Conservation (phyloP, 208 protist species). For the Leishmania tropica region DNA sequence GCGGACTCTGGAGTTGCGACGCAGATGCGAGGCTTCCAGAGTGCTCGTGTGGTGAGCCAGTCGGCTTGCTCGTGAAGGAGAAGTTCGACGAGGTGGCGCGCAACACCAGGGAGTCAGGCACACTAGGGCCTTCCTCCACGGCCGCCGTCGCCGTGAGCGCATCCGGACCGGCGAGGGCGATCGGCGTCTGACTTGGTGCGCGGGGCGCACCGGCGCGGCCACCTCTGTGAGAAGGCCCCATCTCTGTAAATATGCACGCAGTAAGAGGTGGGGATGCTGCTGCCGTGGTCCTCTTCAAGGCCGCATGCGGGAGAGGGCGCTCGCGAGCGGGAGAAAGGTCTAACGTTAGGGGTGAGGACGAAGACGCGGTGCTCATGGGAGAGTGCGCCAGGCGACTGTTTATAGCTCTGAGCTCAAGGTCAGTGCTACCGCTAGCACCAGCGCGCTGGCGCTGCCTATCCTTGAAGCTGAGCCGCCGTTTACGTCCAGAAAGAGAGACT, state of each 20-base stretch:
- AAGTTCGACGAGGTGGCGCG: not conserved
- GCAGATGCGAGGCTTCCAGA: not conserved
- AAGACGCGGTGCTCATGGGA: not conserved
- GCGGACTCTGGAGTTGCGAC: not conserved
- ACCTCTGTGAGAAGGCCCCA: conserved; percentile 5
- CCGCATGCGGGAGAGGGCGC: not conserved
- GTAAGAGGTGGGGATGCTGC: not conserved
- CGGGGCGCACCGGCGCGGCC: not conserved
- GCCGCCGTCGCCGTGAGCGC: not conserved
- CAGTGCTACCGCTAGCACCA: not conserved
- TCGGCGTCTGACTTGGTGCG: not conserved
- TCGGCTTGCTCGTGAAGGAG: not conserved
- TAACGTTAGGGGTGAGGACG: not conserved
- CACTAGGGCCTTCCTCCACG: not conserved
- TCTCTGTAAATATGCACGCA: conserved; percentile 11
- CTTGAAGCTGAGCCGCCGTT: conserved; percentile 26
- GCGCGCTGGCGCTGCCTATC: conserved; percentile 25
- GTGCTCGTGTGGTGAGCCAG: not conserved
- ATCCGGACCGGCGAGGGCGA: not conserved
- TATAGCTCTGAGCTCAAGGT: not conserved
- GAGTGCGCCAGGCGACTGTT: not conserved
- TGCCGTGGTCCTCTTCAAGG: conserved; percentile 5
- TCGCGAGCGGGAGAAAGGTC: not conserved
- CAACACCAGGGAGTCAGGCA: not conserved
- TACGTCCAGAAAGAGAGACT: not conserved